Conservation (phyloP, 768 basidiomycete species). For the Tylopilus felleus region DNA sequence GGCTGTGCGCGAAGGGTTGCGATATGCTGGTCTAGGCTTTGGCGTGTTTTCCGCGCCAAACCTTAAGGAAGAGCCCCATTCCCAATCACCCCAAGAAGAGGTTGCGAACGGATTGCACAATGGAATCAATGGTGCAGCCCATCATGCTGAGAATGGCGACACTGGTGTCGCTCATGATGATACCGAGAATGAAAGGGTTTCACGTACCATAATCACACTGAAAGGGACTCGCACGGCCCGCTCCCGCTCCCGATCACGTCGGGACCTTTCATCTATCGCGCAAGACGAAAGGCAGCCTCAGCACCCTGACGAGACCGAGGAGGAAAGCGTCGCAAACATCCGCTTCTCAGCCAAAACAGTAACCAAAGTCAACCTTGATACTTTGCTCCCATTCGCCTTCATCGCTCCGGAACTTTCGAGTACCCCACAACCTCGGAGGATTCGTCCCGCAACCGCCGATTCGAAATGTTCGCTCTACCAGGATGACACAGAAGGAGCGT, state of each 20-base stretch:
- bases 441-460: slow-evolving; percentile 15
- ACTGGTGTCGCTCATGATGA: slow-evolving; percentile 37
- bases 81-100: slow-evolving; percentile 17
- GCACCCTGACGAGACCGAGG: slow-evolving; percentile 55
- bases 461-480: slow-evolving; percentile 16
- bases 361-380: slow-evolving; percentile 54
- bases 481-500: slow-evolving; percentile 18
- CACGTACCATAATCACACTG: slow-evolving; percentile 77
- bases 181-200: slow-evolving; percentile 49
- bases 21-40: slow-evolving; percentile 66
- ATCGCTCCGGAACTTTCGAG: slow-evolving; percentile 65
- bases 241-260: slow-evolving; percentile 72
- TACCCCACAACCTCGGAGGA: slow-evolving; percentile 31
- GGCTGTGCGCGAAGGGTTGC: slow-evolving; percentile 66
- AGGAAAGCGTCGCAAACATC: slow-evolving; percentile 69
- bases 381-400: slow-evolving; percentile 72
- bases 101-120: slow-evolving; percentile 19
- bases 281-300: slow-evolving; percentile 56
- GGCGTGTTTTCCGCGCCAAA: slow-evolving; percentile 65
- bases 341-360: slow-evolving; percentile 73
- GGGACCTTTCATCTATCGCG: slow-evolving; percentile 59
- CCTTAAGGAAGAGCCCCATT: slow-evolving; percentile 9
- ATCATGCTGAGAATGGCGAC: slow-evolving; percentile 29
- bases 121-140: slow-evolving; percentile 27
- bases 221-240: slow-evolving; percentile 43